Base-by-base conservation (phyloP, 2,329 filamentous ascomycete species). In the Botrytis byssoidea region DNA sequence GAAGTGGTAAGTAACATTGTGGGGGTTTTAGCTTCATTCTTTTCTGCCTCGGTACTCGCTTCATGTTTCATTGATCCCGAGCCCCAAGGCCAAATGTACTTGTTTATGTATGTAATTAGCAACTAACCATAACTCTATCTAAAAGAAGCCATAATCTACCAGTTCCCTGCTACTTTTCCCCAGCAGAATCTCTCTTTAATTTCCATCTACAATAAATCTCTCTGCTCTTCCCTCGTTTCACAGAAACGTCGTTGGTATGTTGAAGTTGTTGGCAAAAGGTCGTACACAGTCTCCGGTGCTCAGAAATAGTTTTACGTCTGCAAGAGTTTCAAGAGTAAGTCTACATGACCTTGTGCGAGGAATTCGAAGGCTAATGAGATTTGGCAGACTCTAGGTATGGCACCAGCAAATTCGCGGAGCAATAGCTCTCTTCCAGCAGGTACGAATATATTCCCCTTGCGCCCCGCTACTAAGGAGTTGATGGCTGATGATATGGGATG, bases 401-500 rank as follows among this genome's bases (percentile, higher is more conserved):
- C 88, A 64, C 83, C 85, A 70, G 82, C 85, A 76, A 82, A 83
- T 78, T 85, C 83, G 81, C 83, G 88, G 81, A 87, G 85, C 82
- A 89, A 84, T 80, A 90, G 88, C 84, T 88, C 88, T 68, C 82
- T 89, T 71, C 86, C 87, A 73, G 79, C 83, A 79, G 86, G 87
- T 89, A 81, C 74, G 82, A 71, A 29, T n/a, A 59, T 35, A 25
- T 75, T 73, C 74, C 74, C 71, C 29, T 70, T 68, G 60, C 74
- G 40, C 72, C 46, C 69, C 61, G 48, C 32, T 74, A 40, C n/a
- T 4, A 67, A 46, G 22, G 32, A n/a, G 8, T 10, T 35, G 16
- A 59, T 12, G 4, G 40, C 29, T 72, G 44, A 72, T 61, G n/a
- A 79, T 46, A 78, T 42, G 68, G 48, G 20, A 48, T 55, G 44